Base-by-base conservation (phyloP, 768 basidiomycete species). In the Suillus cothurnatus region DNA sequence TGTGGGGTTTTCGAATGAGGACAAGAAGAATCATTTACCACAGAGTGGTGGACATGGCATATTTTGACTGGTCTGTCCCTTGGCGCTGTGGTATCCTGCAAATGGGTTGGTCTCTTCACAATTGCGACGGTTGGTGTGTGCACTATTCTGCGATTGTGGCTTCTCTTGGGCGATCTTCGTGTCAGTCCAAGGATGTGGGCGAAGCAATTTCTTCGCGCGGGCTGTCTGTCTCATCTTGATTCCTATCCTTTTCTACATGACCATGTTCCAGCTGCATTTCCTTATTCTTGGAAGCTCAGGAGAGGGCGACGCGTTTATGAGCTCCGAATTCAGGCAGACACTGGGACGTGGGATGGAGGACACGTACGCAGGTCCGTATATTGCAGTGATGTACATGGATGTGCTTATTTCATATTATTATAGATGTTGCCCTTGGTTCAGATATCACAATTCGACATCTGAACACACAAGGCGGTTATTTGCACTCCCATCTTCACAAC, bases 301-400 rank as follows among this genome's bases (percentile, higher is more conserved):
- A 38, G 97, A 99, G 61, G 97, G 97, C 0, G 97, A 99, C 74
- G 95, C 96, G 1, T 99, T 99, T 78, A 99, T 99, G 97, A 97
- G 93, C 79, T 93, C 95, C 3, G 96, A 95, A 74, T 99, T 99
- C 81, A 96, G 98, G 78, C 97, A 99, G 73, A 98, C 96, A 0
- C 82, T 99, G 15, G 83, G 89, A 19, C 89, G 88, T 52, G 87
- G 90, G 8, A 98, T 99, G 97, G 83, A 84, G 14, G 95, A 99
- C 75, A 99, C 97, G 0, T 95, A 82, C 76, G 94, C 95, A 32
- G 92, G 93, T 93, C 64, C 66, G 87, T 68, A n/a, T 26, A 17
- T n/a, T 59, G 47, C n/a, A 63, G 38, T 31, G 43, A 47, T 32
- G 56, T 53, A 47, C 50, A 8, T 38, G 26, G 53, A 56, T 9